Evolutionary conservation across 768 basidiomycete species (phyloP).

Genomic region (Phylloporus sp.): DNA sequence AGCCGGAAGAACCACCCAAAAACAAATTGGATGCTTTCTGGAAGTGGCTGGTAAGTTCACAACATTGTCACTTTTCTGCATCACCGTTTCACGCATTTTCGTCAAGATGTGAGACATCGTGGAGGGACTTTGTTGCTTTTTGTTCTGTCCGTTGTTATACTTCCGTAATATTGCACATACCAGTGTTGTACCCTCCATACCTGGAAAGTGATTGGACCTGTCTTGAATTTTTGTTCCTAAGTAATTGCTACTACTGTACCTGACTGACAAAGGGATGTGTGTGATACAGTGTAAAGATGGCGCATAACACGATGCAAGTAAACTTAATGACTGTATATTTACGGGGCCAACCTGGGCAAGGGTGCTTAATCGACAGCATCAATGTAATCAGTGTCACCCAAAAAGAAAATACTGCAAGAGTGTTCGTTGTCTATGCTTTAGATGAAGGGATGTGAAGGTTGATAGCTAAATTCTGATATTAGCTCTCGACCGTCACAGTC

Average conservation of each 20-base stretch:
- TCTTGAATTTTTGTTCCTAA: constrained; percentile 11
- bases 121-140: background rate
- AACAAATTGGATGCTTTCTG: constrained; percentile 69
- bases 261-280: constrained; percentile 20
- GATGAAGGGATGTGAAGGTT: constrained; percentile 85
- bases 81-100: background rate
- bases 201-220: background rate
- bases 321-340: constrained; percentile 36
- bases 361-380: constrained; percentile 8
- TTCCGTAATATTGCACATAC: background rate
- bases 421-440: constrained; percentile 49
- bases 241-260: constrained; percentile 26
- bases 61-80: background rate
- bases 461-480: constrained; percentile 50
- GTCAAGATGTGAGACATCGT: constrained; percentile 18
- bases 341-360: constrained; percentile 23
- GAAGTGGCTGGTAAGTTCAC: constrained; percentile 64
- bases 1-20: constrained; percentile 66
- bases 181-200: constrained; percentile 1
- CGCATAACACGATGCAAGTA: constrained; percentile 26
- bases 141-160: background rate
- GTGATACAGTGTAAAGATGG: constrained; percentile 33
- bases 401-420: constrained; percentile 3
- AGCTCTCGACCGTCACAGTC: background rate
- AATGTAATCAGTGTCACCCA: constrained; percentile 3